Evolutionary conservation across 2,329 filamentous ascomycete genomes (phyloP).

Genomic region (Onygenales sp.): DNA sequence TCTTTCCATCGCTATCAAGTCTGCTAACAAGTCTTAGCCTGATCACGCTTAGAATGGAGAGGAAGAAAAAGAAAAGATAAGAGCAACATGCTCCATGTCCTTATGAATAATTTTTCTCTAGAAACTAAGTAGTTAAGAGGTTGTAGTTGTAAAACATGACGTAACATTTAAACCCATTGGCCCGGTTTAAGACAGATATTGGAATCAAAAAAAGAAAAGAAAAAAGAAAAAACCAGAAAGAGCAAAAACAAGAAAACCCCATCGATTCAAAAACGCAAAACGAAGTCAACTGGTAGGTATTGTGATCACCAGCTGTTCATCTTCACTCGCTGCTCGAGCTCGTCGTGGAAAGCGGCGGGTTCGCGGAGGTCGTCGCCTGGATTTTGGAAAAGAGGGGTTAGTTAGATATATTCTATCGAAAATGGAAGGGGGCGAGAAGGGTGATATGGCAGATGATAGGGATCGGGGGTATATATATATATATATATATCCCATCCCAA

Average conservation of each 20-base stretch:
- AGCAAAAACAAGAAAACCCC: not conserved
- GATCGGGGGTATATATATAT: no score
- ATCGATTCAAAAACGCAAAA: not conserved
- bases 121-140: no score
- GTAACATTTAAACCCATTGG: no score
- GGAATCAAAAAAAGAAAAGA: not conserved
- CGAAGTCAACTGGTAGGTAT: not conserved
- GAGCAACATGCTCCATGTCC: not conserved
- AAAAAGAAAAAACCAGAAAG: not conserved
- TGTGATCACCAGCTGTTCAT: slow-evolving; percentile 44
- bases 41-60: no score
- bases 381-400: not conserved
- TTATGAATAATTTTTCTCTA: no score
- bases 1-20: no score
- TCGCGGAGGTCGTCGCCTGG: slow-evolving; percentile 59
- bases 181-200: no score
- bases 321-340: slow-evolving; percentile 88
- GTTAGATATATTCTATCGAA: slow-evolving; percentile 3
- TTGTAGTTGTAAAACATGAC: no score
- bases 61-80: no score
- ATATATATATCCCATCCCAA: not conserved
- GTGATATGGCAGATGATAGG: no score
- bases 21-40: no score
- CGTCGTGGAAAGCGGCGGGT: slow-evolving; percentile 68
- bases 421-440: not conserved